These are phyloP conservation scores for Puccinia horiana DNA, from an alignment of 1,284 basidiomycete species.

Conservation along the genomic window DNA sequence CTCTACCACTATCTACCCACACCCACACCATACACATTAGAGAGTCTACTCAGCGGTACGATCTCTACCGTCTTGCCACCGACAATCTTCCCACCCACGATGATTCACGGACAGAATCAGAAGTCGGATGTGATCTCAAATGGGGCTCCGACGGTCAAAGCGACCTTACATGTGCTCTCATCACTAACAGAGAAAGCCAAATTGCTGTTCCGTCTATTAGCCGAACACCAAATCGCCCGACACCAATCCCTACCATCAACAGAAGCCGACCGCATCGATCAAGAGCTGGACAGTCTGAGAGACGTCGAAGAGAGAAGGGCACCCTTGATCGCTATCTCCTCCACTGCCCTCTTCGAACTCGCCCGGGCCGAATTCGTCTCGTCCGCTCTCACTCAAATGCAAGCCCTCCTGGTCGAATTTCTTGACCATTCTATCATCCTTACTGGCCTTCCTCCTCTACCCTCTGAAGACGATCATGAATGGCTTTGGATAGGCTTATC, in stretches of 20 bases:
- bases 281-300: slow-evolving; percentile 36
- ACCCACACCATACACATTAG: slow-evolving; percentile 74
- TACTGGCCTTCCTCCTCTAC: slow-evolving; percentile 59
- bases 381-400: slow-evolving; percentile 77
- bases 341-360: slow-evolving; percentile 54
- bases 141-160: slow-evolving; percentile 61
- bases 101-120: slow-evolving; percentile 55
- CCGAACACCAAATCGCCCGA: slow-evolving; percentile 43
- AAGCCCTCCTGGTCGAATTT: slow-evolving; percentile 80
- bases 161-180: slow-evolving; percentile 76
- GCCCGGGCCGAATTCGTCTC: slow-evolving; percentile 80
- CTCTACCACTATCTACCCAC: slow-evolving; percentile 86
- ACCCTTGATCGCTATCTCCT: slow-evolving; percentile 51
- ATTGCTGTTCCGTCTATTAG: slow-evolving; percentile 53
- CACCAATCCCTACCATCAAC: slow-evolving; percentile 31
- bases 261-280: slow-evolving; percentile 45
- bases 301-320: slow-evolving; percentile 58
- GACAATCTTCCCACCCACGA: slow-evolving; percentile 61
- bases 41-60: slow-evolving; percentile 58
- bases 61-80: slow-evolving; percentile 53
- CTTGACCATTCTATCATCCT: slow-evolving; percentile 81
- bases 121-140: slow-evolving; percentile 67
- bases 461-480: slow-evolving; percentile 60
- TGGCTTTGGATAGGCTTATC: slow-evolving; percentile 78
- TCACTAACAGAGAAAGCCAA: slow-evolving; percentile 81